Evolutionary conservation across 768 basidiomycete species (phyloP).

Genomic region (Tricholoma furcatifolium): DNA sequence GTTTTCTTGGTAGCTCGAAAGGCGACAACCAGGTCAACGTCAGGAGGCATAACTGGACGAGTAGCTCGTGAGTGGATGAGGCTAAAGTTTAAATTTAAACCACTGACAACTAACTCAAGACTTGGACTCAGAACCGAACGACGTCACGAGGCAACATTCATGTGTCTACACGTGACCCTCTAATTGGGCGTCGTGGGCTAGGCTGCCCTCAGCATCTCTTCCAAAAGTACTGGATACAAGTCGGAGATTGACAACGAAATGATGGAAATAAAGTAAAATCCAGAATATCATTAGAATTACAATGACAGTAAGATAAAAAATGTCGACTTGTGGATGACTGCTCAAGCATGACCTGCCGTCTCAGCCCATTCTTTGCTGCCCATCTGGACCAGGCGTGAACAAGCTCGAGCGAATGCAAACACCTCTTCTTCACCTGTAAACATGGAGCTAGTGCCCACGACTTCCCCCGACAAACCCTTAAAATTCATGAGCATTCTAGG

Average conservation of each 20-base stretch:
- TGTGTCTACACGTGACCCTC: too few relatives aligned
- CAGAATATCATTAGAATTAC: neutral
- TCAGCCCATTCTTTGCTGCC: conserved; percentile 86
- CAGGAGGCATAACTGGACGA: conserved; percentile 28
- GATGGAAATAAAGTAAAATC: too few relatives aligned
- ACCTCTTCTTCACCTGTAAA: conserved; percentile 97
- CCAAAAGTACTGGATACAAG: too few relatives aligned
- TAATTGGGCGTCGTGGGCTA: too few relatives aligned
- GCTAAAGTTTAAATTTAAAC: too few relatives aligned
- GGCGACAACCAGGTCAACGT: conserved; percentile 73
- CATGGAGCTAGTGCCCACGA: conserved; percentile 82
- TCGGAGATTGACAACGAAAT: too few relatives aligned
- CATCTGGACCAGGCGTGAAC: conserved; percentile 85
- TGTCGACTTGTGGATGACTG: too few relatives aligned
- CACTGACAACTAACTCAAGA: too few relatives aligned
- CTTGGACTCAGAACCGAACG: too few relatives aligned
- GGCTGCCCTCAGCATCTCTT: too few relatives aligned
- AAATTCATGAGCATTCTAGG: conserved; percentile 8
- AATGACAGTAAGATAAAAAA: too few relatives aligned
- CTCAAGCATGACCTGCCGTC: conserved; percentile 37
- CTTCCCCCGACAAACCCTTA: conserved; percentile 75
- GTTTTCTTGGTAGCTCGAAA: conserved; percentile 56
- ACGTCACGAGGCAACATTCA: too few relatives aligned
- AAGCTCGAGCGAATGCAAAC: conserved; percentile 95
- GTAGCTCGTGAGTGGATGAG: neutral